Evolutionary conservation across 169 alveolate genomes (phyloP), one percentile per base, ranked within the genome.

Genomic region (Cryptosporidium baileyi): DNA sequence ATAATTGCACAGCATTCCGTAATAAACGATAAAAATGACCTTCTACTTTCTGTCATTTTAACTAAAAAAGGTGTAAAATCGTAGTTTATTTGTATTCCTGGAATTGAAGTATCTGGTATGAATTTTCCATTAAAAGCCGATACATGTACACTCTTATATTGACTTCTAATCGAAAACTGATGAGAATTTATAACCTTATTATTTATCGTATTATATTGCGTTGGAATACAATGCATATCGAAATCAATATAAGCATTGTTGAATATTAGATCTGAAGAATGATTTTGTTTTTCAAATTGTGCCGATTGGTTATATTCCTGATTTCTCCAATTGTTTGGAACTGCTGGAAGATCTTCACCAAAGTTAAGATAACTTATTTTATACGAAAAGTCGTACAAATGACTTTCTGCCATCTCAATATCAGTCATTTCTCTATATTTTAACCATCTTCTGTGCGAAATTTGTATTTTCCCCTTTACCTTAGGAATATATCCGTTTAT

Each of bases 211-310:
- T 54, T 34, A 40, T 54, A 74, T 54, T 74, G 85, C 34, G 85
- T 74, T 8, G 85, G 85, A 22, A 74, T 74, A 41, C 85, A 74
- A 24, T 74, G 85, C 85, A 74, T 74, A 74, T 74, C 85, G 54
- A 74, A 54, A 74, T 74, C 67, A 13, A 74, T 54, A 9, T 52
- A 57, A 17, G 85, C 85, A 38, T 74, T 38, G 2, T 74, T 43
- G 36, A 74, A 74, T 15, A 74, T 47, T 43, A 74, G 34, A 4
- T 74, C 67, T 1, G 43, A 47, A 26, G 59, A 11, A 32, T 41
- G 47, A 52, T 38, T 38, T 26, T n/a, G 5, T 36, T 57, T 51
- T 38, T 34, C 67, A 32, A 74, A 74, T 22, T 38, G 32, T 9
- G 85, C 22, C 3, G 32, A 52, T 54, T 74, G 85, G 22, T 34